A percentile compares a stretch with the other conserved stretches of the same genome.
Evolutionary conservation across 208 protist genomes (phyloP).

Genomic region (Crithidia thermophila): DNA sequence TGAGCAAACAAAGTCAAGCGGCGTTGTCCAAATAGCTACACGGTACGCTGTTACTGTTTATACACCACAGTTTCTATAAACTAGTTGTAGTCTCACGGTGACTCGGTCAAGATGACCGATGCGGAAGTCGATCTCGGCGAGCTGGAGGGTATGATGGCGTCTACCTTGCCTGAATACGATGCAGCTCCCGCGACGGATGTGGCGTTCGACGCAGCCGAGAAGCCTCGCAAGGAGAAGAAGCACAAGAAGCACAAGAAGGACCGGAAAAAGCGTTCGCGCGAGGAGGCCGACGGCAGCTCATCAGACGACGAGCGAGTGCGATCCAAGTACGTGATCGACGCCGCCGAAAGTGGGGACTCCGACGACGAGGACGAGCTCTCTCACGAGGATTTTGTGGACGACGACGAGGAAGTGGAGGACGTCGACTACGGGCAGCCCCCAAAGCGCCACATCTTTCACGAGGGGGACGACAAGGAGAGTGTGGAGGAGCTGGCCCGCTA

Average conservation of each 20-base stretch:
- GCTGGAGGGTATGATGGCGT: constrained; percentile 62
- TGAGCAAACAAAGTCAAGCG: too few species aligned
- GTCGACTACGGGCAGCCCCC: constrained; percentile 11
- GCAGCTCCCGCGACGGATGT: constrained; percentile 7
- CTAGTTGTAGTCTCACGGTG: too few species aligned
- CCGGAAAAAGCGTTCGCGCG: constrained; percentile 27
- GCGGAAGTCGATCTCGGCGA: constrained; percentile 73
- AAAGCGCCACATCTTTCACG: constrained; percentile 58
- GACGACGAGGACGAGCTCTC: constrained; percentile 30
- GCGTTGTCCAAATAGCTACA: neutral
- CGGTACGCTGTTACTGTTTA: too few species aligned
- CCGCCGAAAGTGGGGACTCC: constrained; percentile 41
- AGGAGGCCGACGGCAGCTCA: constrained; percentile 19
- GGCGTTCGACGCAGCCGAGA: constrained; percentile 2
- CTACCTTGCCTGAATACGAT: constrained; percentile 2
- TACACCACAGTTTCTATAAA: too few species aligned
- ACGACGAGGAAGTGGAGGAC: constrained; percentile 42
- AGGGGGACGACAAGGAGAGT: constrained; percentile 71
- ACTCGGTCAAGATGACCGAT: constrained; percentile 72
- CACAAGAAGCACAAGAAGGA: constrained; percentile 35
- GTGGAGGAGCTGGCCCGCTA: constrained; percentile 75
- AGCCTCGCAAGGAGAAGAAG: constrained; percentile 30
- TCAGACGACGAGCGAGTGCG: constrained; percentile 23
- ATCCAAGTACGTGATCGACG: constrained; percentile 39
- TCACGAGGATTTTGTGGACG: constrained; percentile 51